Evolutionary conservation across 352 stramenopile species (phyloP).

Genomic region (Phytophthora pinifolia): DNA sequence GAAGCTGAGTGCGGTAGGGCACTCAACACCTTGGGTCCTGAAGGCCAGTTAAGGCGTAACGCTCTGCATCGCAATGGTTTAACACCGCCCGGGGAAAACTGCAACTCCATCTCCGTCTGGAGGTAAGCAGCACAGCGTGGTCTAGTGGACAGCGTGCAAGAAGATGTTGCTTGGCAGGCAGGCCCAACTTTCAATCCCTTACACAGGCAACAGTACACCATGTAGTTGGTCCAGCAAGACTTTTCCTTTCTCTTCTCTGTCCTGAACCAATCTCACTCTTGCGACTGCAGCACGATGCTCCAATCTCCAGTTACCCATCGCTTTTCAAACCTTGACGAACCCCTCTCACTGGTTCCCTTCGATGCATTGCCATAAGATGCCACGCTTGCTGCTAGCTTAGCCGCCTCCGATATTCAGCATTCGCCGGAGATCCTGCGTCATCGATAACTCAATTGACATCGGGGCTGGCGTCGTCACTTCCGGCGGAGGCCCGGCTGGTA

Average conservation of each 20-base stretch:
- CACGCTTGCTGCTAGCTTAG: conserved; percentile 14
- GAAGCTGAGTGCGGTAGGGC: conserved; percentile 4
- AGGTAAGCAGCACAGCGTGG: no score
- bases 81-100: no score
- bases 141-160: no score
- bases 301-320: not conserved
- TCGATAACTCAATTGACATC: conserved; percentile 65
- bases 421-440: conserved; percentile 76
- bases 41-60: conserved; percentile 9
- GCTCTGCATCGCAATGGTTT: not conserved
- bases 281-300: no score
- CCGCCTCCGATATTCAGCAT: conserved; percentile 80
- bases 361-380: not conserved
- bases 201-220: not conserved
- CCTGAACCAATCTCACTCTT: no score
- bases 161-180: no score
- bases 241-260: conserved; percentile 25
- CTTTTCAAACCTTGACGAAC: conserved; percentile 6
- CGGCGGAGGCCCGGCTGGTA: conserved; percentile 36
- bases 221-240: conserved; percentile 3
- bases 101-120: no score
- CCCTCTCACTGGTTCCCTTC: conserved; percentile 1
- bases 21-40: conserved; percentile 12
- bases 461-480: conserved; percentile 26
- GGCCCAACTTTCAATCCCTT: no score